Conservation (phyloP, 2,329 filamentous ascomycete species). For the Trichoderma lentiforme region DNA sequence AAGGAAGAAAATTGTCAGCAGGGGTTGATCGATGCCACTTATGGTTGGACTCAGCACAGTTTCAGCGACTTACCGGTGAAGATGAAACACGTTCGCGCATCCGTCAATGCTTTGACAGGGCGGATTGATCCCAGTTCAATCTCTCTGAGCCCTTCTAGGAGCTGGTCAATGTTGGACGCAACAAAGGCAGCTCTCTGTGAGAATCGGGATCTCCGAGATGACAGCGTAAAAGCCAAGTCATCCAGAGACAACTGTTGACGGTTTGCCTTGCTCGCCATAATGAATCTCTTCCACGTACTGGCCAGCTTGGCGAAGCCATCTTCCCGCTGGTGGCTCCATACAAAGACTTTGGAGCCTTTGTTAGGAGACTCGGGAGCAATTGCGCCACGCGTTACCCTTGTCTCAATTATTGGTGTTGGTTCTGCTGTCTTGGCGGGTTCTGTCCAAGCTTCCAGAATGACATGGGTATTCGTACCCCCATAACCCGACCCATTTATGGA, state of each 20-base stretch:
- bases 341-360: slow-evolving; percentile 3
- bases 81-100: slow-evolving; percentile 10
- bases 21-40: background rate
- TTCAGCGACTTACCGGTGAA: slow-evolving; percentile 14
- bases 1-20: background rate
- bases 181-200: slow-evolving; percentile 3
- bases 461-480: slow-evolving; percentile 25
- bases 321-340: slow-evolving; percentile 13
- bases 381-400: background rate
- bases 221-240: slow-evolving; percentile 12
- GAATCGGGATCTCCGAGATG: slow-evolving; percentile 6
- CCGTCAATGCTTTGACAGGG: background rate
- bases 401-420: background rate
- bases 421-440: background rate
- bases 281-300: slow-evolving; percentile 4
- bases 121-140: slow-evolving; percentile 11
- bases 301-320: slow-evolving; percentile 14
- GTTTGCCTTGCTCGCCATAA: background rate
- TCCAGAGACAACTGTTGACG: slow-evolving; percentile 3
- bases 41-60: background rate
- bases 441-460: slow-evolving; percentile 22
- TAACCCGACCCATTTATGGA: slow-evolving; percentile 27
- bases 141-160: slow-evolving; percentile 9
- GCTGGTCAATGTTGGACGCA: slow-evolving; percentile 6
- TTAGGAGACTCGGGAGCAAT: background rate